These are phyloP conservation scores for Canna indica DNA, from an alignment of 176 grass and related monocot species.

Conservation along the genomic window DNA sequence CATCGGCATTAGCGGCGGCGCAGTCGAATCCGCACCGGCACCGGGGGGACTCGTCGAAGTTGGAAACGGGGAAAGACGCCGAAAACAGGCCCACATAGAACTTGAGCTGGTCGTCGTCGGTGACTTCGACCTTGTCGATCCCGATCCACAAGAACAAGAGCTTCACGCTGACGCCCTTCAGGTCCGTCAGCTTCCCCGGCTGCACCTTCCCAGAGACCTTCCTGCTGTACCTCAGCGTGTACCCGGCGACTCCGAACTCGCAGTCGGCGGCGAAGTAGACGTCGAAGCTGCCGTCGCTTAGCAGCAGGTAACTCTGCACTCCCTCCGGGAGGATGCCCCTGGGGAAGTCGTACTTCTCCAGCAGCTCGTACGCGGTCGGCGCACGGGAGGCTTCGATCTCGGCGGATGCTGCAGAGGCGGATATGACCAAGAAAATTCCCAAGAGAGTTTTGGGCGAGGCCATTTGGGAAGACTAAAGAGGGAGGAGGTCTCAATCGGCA, in stretches of 20 bases:
- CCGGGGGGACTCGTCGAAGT: conserved; percentile 24
- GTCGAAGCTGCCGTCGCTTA: conserved; percentile 36
- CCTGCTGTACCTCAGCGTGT: conserved; percentile 24
- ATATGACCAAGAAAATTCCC: conserved; percentile 10
- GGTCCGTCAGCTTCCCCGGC: neutral
- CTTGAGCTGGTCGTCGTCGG: neutral
- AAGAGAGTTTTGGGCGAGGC: neutral
- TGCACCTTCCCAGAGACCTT: conserved; percentile 27
- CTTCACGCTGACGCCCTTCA: conserved; percentile 35
- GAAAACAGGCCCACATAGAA: conserved; percentile 30
- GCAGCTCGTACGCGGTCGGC: conserved; percentile 30
- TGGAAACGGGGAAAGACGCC: conserved; percentile 26
- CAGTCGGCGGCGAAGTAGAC: conserved; percentile 34
- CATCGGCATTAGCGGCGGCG: neutral
- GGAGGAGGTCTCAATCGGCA: too few relatives aligned
- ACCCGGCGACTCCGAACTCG: conserved; percentile 21
- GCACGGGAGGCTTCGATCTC: neutral
- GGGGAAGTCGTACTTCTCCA: conserved; percentile 42
- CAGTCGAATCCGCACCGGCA: conserved; percentile 20
- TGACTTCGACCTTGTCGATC: conserved; percentile 2
- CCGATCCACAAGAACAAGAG: conserved; percentile 24
- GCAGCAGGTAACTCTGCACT: conserved; percentile 30
- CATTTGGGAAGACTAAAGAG: too few relatives aligned
- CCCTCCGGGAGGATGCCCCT: conserved; percentile 42
- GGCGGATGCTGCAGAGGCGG: neutral